Evolutionary conservation across 305 asterid genomes (phyloP), one percentile per base, ranked within the genome.

Genomic region (Fraxinus xanthoxyloides): DNA sequence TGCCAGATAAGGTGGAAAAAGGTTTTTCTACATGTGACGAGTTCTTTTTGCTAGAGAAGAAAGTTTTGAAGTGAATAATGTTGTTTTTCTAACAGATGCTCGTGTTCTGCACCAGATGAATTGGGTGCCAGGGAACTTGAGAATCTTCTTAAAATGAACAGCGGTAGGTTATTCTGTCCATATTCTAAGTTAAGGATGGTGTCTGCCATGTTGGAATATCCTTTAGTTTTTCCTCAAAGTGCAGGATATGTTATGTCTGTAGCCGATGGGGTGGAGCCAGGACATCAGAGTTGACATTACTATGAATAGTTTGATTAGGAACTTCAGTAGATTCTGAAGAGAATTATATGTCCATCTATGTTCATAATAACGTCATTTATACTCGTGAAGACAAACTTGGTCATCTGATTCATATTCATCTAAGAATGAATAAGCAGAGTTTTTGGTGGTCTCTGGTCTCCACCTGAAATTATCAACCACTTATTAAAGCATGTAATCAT

Each of bases 41-140:
- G 43, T 75, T 43, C 61, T 69, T 73, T 80, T 73, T 28, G 19
- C 30, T 2, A 15, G 24, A 77, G 75, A 35, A 54, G 8, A 48
- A 63, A 56, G 76, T 76, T 84, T 15, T 75, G 78, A 15, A 74
- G 21, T 79, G 75, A 79, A 79, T 59, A 80, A 72, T 65, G 46
- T 28, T 87, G 7, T 79, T 80, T 26, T 84, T 83, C 72, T 80
- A 75, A 81, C 93, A 94, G 99, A 90, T 85, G 85, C 87, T 91
- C 95, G 8, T 95, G 99, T 87, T 87, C 95, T 43, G 87, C 88
- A 77, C 93, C 95, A 46, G 97, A 94, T 79, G 98, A 95, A 76
- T 84, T 94, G 79, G 85, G 85, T 79, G 77, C 92, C 75, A 82
- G 89, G 82, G 98, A 93, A 87, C 90, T 95, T 34, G 98, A 95